Evolutionary conservation across 805 yeast species (phyloP), one percentile per base, ranked within the genome.

Genomic region (Saccharomycopsis capsularis): DNA sequence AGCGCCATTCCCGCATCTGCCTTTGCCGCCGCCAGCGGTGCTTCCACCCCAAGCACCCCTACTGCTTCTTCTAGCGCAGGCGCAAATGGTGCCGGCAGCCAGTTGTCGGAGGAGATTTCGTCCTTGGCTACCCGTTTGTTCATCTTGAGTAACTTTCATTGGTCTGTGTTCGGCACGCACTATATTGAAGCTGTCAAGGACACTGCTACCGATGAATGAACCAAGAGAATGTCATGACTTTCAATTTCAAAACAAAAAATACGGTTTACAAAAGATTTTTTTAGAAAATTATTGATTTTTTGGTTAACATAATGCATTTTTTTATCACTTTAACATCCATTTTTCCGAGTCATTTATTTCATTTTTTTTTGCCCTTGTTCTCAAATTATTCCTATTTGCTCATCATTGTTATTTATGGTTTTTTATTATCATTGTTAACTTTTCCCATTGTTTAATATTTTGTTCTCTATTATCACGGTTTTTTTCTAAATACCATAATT

Each of bases 81-180:
- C 3, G 25, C 46, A 6, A 23, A 32, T 19, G 37, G 39, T 16
- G 29, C 35, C 15, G 55, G 57, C 55, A 63, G 62, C 48, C 44
- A 52, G 29, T 53, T 56, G 58, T 60, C 68, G 48, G 74, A 68
- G n/a, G 90, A 82, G 55, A 69, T 82, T 56, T 74, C 71, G 42
- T 71, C 74, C 55, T 71, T 81, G 45, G 76, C 80, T 38, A 74
- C 74, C 46, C 76, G 85, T 56, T 67, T 84, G 45, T 74, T 80
- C 51, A 79, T 85, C 15, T 72, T 87, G 50, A 78, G 78, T 43
- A 81, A 79, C 51, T 82, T 87, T 67, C 95, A 87, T 64, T 82
- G 89, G 86, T 80, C 77, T 49, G 95, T 87, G 11, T 86, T 87
- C 64, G 89, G 86, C 29, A 73, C 73, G 39, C 80, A 81, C 65